Base-by-base conservation (phyloP, 495 filamentous ascomycete genomes). In the Aspergillus ostianus region DNA sequence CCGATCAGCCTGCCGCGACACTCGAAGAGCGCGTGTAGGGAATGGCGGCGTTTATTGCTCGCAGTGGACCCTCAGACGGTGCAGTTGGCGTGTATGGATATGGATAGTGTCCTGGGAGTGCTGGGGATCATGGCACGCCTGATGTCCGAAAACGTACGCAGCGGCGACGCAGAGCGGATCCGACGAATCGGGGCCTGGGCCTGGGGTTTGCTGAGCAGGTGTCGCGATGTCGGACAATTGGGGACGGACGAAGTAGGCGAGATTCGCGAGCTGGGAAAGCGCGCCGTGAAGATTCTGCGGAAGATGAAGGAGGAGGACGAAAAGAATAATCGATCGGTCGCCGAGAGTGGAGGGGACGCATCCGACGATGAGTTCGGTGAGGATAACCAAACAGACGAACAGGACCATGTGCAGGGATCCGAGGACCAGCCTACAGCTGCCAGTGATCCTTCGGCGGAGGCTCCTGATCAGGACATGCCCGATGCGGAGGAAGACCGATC, bases 81-180 rank as follows among this genome's bases (percentile, higher is more conserved):
- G 0, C 90, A 92, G 65, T 65, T 93, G 18, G 87, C 85, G 0
- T 80, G 81, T 19, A 87, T 93, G 85, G 81, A 88, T 64, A 82
- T 82, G 57, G 76, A 76, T 4, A 79, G 75, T 57, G 82, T 88
- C 4, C 65, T 91, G 18, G 75, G 78, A 19, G 73, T 91, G 7
- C 57, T 79, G 57, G 64, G 64, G 27, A 67, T 77, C 2, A 59
- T 81, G 51, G 74, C 70, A n/a, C 60, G 72, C 7, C 60, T 79
- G 21, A 65, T 77, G 62, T 77, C 78, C 10, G 75, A 81, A 32
- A 72, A 67, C 44, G 65, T 82, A 21, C 70, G 77, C 17, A 66
- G 66, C 66, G 64, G 72, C 49, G 64, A 77, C 64, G 23, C 77
- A 69, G 67, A 77, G 68, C 44, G 79, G 73, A 77, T 80, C 77